Conservation (phyloP, 2,329 filamentous ascomycete genomes). For the Daldinia sp. region DNA sequence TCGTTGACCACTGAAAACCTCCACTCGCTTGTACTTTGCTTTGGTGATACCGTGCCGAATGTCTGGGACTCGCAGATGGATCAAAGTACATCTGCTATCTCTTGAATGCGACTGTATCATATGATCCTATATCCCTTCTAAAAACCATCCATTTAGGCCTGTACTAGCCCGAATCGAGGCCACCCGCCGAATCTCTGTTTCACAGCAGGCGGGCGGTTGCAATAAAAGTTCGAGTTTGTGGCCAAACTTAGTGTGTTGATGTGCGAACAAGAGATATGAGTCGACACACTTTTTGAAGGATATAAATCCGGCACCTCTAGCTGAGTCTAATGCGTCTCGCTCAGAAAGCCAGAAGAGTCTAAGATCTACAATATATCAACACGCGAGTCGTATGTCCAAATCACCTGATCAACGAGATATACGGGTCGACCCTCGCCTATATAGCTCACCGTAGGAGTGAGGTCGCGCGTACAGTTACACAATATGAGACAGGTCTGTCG, state of each 20-base stretch:
- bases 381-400: not conserved
- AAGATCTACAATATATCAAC: slow-evolving; percentile 1
- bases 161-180: slow-evolving; percentile 31
- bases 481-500: slow-evolving; percentile 27
- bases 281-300: not conserved
- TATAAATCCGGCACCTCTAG: slow-evolving; percentile 2
- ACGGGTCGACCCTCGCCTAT: slow-evolving; percentile 24
- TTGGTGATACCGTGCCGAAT: slow-evolving; percentile 26
- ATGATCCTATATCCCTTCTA: slow-evolving; percentile 11
- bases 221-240: slow-evolving; percentile 23
- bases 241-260: slow-evolving; percentile 11
- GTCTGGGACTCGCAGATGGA: slow-evolving; percentile 25
- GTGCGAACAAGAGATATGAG: slow-evolving; percentile 20
- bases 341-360: not conserved
- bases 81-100: slow-evolving; percentile 1
- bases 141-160: slow-evolving; percentile 12
- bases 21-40: slow-evolving; percentile 22
- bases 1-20: slow-evolving; percentile 32
- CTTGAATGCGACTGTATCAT: slow-evolving; percentile 14
- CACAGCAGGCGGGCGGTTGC: slow-evolving; percentile 31
- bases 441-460: slow-evolving; percentile 4
- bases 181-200: slow-evolving; percentile 36
- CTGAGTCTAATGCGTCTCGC: not conserved
- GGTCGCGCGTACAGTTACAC: slow-evolving; percentile 24
- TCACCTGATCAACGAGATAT: slow-evolving; percentile 4